phyloP scores from a whole-genome alignment of 2,329 filamentous ascomycete species.

The Apiospora arundinis region DNA sequence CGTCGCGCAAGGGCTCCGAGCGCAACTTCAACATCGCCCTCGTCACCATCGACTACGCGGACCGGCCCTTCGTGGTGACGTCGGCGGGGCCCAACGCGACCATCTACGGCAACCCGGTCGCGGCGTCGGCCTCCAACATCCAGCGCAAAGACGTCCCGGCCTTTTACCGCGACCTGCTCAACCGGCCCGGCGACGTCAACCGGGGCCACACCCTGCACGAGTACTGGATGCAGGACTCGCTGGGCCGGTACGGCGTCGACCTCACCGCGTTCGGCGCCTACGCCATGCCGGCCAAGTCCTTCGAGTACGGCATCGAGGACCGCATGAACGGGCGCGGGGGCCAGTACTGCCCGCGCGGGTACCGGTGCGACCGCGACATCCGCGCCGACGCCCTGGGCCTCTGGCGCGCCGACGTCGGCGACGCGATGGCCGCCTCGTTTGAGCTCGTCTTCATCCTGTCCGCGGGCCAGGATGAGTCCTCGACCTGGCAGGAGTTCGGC shows the following conservation, averaged over 20 bases:
- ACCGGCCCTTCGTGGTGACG: slow-evolving; percentile 56
- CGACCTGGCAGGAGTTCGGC: slow-evolving; percentile 63
- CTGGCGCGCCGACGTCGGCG: slow-evolving; percentile 58
- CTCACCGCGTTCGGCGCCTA: slow-evolving; percentile 60
- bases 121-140: slow-evolving; percentile 45
- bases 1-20: slow-evolving; percentile 48
- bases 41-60: slow-evolving; percentile 57
- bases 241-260: slow-evolving; percentile 58
- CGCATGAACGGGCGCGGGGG: slow-evolving; percentile 55
- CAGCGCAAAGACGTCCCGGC: slow-evolving; percentile 53
- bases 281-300: slow-evolving; percentile 52
- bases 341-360: slow-evolving; percentile 49
- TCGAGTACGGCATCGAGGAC: slow-evolving; percentile 57
- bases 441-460: slow-evolving; percentile 62
- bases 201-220: slow-evolving; percentile 60
- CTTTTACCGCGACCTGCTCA: slow-evolving; percentile 58
- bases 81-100: slow-evolving; percentile 48
- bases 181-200: slow-evolving; percentile 55
- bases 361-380: slow-evolving; percentile 53
- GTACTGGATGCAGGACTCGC: slow-evolving; percentile 64
- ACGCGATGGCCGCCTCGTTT: slow-evolving; percentile 52
- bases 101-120: slow-evolving; percentile 57
- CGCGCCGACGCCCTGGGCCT: slow-evolving; percentile 55
- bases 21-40: slow-evolving; percentile 64
- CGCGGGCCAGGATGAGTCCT: slow-evolving; percentile 60